Evolutionary conservation across 768 basidiomycete species (phyloP).

Genomic region (Mycena vitilis): DNA sequence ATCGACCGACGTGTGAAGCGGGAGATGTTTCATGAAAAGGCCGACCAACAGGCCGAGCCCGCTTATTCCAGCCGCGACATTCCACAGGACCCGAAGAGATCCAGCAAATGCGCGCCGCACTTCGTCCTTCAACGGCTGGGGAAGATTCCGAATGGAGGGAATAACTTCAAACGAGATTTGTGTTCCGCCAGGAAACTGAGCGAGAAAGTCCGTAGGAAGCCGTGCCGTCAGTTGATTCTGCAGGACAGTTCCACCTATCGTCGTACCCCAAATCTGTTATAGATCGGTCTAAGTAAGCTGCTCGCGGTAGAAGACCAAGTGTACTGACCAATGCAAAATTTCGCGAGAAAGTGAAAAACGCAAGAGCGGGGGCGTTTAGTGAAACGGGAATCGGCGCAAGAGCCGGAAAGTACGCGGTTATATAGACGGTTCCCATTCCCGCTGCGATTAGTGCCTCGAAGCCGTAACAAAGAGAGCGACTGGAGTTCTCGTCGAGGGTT

Average conservation of each 20-base stretch:
- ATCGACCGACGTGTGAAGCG: conserved; percentile 44
- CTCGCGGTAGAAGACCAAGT: conserved; percentile 9
- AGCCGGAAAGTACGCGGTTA: conserved; percentile 54
- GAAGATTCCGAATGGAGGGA: conserved; percentile 51
- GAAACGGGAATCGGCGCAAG: conserved; percentile 56
- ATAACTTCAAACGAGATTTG: too few species aligned
- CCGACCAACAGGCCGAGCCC: conserved; percentile 45
- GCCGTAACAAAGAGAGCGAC: conserved; percentile 25
- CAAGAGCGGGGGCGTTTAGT: conserved; percentile 56
- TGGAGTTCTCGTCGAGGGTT: conserved; percentile 31
- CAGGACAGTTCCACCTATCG: conserved; percentile 61
- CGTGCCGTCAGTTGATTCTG: conserved; percentile 58
- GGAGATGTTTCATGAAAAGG: conserved; percentile 45
- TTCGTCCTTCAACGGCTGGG: conserved; percentile 43
- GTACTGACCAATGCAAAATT: conserved; percentile 46
- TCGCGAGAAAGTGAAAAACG: conserved; percentile 54
- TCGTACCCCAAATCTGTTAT: conserved; percentile 61
- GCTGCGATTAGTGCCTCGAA: conserved; percentile 36
- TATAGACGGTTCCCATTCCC: conserved; percentile 40
- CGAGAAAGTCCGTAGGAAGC: conserved; percentile 54
- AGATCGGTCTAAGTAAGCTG: not conserved
- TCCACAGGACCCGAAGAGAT: conserved; percentile 52
- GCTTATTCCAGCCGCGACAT: conserved; percentile 49
- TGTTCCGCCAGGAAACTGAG: conserved; percentile 50
- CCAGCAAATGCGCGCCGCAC: conserved; percentile 55